Percentiles rank a stretch among this genome's conserved stretches.
Evolutionary conservation across 2,329 filamentous ascomycete genomes (phyloP).

Genomic region (Xylaria arbuscula): DNA sequence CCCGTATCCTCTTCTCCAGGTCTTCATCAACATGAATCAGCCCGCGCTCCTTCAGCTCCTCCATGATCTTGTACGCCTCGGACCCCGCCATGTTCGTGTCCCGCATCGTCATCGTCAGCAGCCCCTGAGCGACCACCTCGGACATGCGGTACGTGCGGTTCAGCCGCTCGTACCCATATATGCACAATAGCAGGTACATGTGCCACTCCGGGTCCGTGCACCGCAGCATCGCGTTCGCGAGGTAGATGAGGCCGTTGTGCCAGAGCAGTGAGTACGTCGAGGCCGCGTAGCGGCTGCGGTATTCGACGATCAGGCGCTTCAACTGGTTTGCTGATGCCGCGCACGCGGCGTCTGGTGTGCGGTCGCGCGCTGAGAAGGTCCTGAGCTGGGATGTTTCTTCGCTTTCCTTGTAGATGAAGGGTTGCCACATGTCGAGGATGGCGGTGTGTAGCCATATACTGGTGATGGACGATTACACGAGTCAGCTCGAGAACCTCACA

Average conservation of each 20-base stretch:
- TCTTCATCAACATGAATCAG: conserved; percentile 38
- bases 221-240: conserved; percentile 53
- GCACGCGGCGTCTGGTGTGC: conserved; percentile 49
- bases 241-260: conserved; percentile 55
- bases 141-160: conserved; percentile 53
- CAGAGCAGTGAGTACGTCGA: conserved; percentile 55
- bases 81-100: conserved; percentile 48
- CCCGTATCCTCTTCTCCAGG: conserved; percentile 46
- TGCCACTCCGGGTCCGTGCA: conserved; percentile 49
- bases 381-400: conserved; percentile 30
- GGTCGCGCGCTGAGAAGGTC: conserved; percentile 49
- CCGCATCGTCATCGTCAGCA: conserved; percentile 53
- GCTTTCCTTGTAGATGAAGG: conserved; percentile 39
- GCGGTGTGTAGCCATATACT: conserved; percentile 57
- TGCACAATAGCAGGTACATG: conserved; percentile 53
- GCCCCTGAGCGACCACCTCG: conserved; percentile 49
- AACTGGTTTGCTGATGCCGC: conserved; percentile 53
- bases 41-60: conserved; percentile 46
- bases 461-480: neutral
- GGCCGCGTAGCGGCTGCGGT: conserved; percentile 49
- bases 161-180: conserved; percentile 54
- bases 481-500: conserved; percentile 5
- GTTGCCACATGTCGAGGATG: conserved; percentile 53
- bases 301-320: conserved; percentile 53
- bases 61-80: conserved; percentile 49